A percentile compares a stretch with the other conserved stretches of the same genome.
Evolutionary conservation across 2,329 filamentous ascomycete genomes (phyloP).

Genomic region (Paramyrothecium sp.): DNA sequence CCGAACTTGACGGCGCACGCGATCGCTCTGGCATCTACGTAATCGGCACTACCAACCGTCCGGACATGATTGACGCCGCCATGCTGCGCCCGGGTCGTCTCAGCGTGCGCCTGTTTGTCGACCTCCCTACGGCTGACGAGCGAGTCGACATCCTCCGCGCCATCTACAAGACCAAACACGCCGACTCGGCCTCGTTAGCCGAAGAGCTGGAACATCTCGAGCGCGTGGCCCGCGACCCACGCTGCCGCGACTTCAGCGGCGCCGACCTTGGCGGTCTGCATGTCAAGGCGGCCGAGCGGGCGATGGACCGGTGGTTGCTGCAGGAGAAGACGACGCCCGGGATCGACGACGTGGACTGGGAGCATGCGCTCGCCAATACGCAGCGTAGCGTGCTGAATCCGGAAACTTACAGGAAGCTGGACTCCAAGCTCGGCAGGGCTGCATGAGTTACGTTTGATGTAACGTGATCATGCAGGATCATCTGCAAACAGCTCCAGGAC

Average conservation of each 20-base stretch:
- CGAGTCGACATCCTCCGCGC: conserved; percentile 83
- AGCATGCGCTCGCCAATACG: conserved; percentile 46
- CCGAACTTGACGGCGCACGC: conserved; percentile 85
- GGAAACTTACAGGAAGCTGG: conserved; percentile 39
- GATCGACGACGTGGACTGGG: conserved; percentile 47
- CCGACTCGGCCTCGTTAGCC: conserved; percentile 25
- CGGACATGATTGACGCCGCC: conserved; percentile 93
- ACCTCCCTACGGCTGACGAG: conserved; percentile 75
- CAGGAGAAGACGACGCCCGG: conserved; percentile 19
- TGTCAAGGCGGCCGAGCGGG: conserved; percentile 49
- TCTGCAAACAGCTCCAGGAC: too few relatives aligned
- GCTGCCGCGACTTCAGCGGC: conserved; percentile 76
- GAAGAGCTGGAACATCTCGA: conserved; percentile 55
- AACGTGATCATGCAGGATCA: too few relatives aligned
- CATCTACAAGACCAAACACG: conserved; percentile 47
- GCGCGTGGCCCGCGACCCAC: conserved; percentile 60
- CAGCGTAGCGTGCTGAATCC: conserved; percentile 49
- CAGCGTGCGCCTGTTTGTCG: conserved; percentile 85
- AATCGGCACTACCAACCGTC: conserved; percentile 90
- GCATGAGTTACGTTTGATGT: neutral
- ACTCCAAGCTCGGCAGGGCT: conserved; percentile 20
- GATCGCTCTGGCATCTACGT: conserved; percentile 86
- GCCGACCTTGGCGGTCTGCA: conserved; percentile 54
- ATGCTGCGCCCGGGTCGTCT: conserved; percentile 91
- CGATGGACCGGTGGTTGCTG: conserved; percentile 39